Evolutionary conservation across 192 early-diverging fungal species (phyloP).

Genomic region (Backusella tuberculispora): DNA sequence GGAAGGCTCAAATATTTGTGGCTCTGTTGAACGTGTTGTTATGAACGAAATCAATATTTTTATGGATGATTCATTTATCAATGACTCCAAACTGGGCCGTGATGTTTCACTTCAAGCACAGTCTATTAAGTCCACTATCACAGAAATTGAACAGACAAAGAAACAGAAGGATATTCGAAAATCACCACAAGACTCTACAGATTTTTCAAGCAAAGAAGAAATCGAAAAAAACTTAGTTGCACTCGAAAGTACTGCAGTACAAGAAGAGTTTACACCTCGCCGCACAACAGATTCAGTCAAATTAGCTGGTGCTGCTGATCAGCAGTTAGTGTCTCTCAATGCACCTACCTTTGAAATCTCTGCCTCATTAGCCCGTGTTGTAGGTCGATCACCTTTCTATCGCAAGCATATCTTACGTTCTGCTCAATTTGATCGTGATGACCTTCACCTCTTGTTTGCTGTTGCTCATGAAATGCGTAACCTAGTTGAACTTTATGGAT

Average conservation of each 20-base stretch:
- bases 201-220: background rate
- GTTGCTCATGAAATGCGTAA: constrained; percentile 97
- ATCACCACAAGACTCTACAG: background rate
- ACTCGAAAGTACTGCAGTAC: constrained; percentile 27
- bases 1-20: constrained; percentile 61
- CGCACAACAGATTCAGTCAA: constrained; percentile 11
- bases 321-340: constrained; percentile 21
- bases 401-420: constrained; percentile 92
- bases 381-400: constrained; percentile 83
- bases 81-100: constrained; percentile 47
- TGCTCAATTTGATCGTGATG: constrained; percentile 90
- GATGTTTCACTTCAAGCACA: constrained; percentile 50
- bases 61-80: constrained; percentile 75
- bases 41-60: constrained; percentile 82
- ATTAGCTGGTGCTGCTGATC: constrained; percentile 27
- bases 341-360: constrained; percentile 38
- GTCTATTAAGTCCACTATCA: constrained; percentile 27
- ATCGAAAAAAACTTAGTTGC: constrained; percentile 3
- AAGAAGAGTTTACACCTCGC: constrained; percentile 15
- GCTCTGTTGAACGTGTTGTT: constrained; percentile 89
- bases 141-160: background rate
- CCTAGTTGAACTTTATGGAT: constrained; percentile 88
- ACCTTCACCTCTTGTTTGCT: constrained; percentile 93
- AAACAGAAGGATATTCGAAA: constrained; percentile 1
- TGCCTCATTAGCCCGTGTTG: constrained; percentile 49